These are phyloP conservation scores for Diplodia mutila DNA, from an alignment of 2,329 filamentous ascomycete species.

Conservation along the genomic window DNA sequence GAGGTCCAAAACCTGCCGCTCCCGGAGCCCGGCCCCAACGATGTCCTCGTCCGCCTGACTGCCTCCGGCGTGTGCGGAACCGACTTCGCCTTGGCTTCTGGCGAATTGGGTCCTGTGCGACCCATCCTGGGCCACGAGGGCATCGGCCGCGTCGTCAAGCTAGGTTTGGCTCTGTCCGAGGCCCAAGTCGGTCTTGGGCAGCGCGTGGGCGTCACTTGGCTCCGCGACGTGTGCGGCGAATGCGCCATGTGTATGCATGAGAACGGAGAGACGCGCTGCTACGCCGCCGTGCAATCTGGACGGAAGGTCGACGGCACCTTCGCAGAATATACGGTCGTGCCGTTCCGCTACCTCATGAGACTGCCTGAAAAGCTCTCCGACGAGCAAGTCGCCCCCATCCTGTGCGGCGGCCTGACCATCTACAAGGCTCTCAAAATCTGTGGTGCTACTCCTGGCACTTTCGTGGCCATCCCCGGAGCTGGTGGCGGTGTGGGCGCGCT, in stretches of 20 bases:
- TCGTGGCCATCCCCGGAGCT: conserved; percentile 60
- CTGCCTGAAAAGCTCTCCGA: conserved; percentile 40
- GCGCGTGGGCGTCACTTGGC: conserved; percentile 57
- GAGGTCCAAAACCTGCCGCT: conserved; percentile 53
- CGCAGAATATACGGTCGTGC: conserved; percentile 62
- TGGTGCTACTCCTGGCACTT: conserved; percentile 55
- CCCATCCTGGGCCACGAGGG: conserved; percentile 59
- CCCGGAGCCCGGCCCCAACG: conserved; percentile 55
- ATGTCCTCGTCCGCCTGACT: conserved; percentile 61
- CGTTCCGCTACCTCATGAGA: conserved; percentile 57
- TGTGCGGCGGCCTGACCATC: conserved; percentile 57
- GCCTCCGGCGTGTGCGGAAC: conserved; percentile 62
- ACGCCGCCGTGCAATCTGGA: conserved; percentile 33
- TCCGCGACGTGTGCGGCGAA: conserved; percentile 55
- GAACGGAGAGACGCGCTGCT: conserved; percentile 50
- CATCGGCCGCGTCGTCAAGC: conserved; percentile 61
- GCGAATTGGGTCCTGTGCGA: conserved; percentile 52
- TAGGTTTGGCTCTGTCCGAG: conserved; percentile 57
- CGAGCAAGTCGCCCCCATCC: conserved; percentile 46
- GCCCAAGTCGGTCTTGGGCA: conserved; percentile 52
- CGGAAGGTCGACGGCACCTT: conserved; percentile 44
- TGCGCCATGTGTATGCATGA: conserved; percentile 57
- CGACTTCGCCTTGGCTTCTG: conserved; percentile 62
- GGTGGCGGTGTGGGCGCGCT: conserved; percentile 62
- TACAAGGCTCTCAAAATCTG: conserved; percentile 60